Base-by-base conservation (phyloP, 495 filamentous ascomycete genomes). In the Immersiella caudata region DNA sequence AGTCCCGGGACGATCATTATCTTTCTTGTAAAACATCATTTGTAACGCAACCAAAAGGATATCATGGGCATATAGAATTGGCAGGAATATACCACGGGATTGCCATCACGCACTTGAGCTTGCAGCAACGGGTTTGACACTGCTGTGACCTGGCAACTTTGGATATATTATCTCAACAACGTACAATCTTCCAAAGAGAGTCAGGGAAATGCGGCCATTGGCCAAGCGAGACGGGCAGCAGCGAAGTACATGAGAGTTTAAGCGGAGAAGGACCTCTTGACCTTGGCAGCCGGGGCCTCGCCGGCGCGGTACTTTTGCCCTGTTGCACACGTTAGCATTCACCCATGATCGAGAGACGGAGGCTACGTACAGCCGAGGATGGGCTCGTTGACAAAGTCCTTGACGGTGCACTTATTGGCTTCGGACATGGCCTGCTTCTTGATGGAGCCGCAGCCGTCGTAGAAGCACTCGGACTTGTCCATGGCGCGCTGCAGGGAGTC, bases 331-430 rank as follows among this genome's bases (percentile, higher is more conserved):
- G 22, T 21, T 7, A 51, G 40, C 16, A 49, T 24, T 60, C 35
- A 22, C 1, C 8, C 26, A 27, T 54, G 1, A 4, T 33, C 18
- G 18, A 59, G n/a, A 9, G 54, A 56, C 36, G 11, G 26, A 22
- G 33, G 57, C n/a, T 57, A 81, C 83, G 74, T 77, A 85, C 83
- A 85, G 67, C 81, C 79, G 50, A 82, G 80, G 24, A 79, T 79
- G 24, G 75, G 69, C 76, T 85, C 83, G 7, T 73, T 67, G 7
- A 84, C 79, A 50, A 71, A 72, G 51, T 79, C 72, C 67, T 80
- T 74, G 29, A 82, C 74, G 3, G 76, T 74, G 70, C 84, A 86
- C 71, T 78, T 69, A 67, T 84, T 83, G 66, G 79, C 79, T 16
- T 67, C 63, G 21, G 77, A 61, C 59, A 83, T 75, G 40, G 71